Evolutionary conservation across 2,329 filamentous ascomycete species (phyloP), one percentile per base, ranked within the genome.

Genomic region (Colletotrichum paranaense): DNA sequence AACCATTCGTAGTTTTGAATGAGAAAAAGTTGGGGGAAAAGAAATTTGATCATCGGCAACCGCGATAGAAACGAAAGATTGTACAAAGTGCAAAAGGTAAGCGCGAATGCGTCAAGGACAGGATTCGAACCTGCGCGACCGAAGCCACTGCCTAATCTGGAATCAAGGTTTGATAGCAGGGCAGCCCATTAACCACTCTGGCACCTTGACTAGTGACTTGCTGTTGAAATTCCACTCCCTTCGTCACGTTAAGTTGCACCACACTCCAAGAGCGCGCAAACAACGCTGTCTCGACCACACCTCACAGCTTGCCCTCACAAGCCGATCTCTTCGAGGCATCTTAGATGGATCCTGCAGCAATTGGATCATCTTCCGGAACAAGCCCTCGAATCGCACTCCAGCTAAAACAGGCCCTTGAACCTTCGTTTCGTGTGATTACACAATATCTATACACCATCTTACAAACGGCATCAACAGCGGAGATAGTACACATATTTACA

Each of bases 101-200:
- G 0, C 16, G 38, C 16, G 3, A 4, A 4, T 9, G 4, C 71
- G 71, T 73, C 71, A 71, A 73, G 60, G 71, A 73, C 71, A 73
- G 62, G 71, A 73, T 73, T 73, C 71, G 71, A 73, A 73, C 71
- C 62, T 73, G 71, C 71, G 71, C 71, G 71, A 73, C 71, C 71
- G 71, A 73, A 73, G 71, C 60, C 71, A 73, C 71, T 73, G 71
- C 71, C 71, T 73, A 22, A 52, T n/a, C 71, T 57, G 67, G 7
- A 22, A 64, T 35, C 62, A 16, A n/a, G 19, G n/a, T 35, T 30
- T 19, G 58, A 32, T 73, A 73, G 71, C 71, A 73, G 71, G 71
- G 71, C 71, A 73, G 71, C 71, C 71, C 71, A 73, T 73, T 73
- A 73, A 73, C 71, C 71, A 73, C 67, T 73, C 71, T 72, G 69